A percentile compares a stretch with the other conserved stretches of the same genome.
phyloP scores from a whole-genome alignment of 371 early-diverging fungal species.

The Mortierella sp. region DNA sequence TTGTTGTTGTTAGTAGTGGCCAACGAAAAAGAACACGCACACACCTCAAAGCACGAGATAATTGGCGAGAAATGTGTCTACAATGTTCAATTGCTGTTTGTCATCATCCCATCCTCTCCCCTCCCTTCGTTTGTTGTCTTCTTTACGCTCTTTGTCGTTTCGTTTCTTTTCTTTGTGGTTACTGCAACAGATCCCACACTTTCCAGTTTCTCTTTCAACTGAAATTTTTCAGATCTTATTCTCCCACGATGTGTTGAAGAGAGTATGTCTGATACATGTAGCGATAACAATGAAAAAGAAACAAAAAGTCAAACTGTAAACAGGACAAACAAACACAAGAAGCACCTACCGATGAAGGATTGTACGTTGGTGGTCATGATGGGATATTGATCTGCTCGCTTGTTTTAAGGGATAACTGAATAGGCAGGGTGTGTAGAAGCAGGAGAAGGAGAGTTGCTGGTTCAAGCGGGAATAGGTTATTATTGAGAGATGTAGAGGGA shows the following conservation, averaged over 20 bases:
- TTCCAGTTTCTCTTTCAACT: neutral
- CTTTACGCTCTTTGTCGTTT: neutral
- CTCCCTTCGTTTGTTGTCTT: too few relatives aligned
- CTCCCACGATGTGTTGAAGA: neutral
- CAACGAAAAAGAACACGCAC: neutral
- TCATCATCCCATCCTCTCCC: neutral
- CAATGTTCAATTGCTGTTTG: constrained; percentile 9
- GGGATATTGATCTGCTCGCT: constrained; percentile 1
- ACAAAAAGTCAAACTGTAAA: neutral
- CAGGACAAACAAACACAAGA: neutral
- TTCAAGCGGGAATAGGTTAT: constrained; percentile 6
- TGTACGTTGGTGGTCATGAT: constrained; percentile 49
- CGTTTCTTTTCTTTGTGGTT: neutral
- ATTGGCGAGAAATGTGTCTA: neutral
- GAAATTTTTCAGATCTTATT: constrained; percentile 4
- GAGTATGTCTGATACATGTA: neutral
- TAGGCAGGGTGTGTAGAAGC: neutral
- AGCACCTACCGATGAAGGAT: constrained; percentile 50
- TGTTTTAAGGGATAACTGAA: neutral
- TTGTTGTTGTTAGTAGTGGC: neutral
- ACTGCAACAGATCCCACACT: neutral
- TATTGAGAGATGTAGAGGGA: neutral
- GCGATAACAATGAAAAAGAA: neutral
- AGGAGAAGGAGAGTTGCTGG: neutral
- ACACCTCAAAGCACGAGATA: neutral